Conservation (phyloP, 2,329 filamentous ascomycete genomes). For the Ophiosphaerella korrae region DNA sequence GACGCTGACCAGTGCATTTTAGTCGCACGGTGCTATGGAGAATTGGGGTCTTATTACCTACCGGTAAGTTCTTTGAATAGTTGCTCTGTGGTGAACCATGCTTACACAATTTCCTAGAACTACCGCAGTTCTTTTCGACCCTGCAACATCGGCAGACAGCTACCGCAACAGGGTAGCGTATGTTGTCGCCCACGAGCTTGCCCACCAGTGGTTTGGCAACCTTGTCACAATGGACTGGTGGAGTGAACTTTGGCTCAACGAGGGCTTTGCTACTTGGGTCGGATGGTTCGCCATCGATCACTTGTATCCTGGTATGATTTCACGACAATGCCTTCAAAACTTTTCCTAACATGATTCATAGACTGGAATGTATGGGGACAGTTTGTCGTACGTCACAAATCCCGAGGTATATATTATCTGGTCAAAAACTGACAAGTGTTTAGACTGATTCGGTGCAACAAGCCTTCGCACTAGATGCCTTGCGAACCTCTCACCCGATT, state of each 20-base stretch:
- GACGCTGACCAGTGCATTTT: conserved; percentile 50
- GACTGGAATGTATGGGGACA: conserved; percentile 98
- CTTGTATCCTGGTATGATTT: conserved; percentile 72
- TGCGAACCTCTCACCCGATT: conserved; percentile 92
- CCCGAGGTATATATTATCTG: conserved; percentile 56
- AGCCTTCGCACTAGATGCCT: conserved; percentile 86
- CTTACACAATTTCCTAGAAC: conserved; percentile 54
- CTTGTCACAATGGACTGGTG: conserved; percentile 97
- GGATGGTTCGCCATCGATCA: conserved; percentile 92
- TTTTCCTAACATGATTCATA: conserved; percentile 31
- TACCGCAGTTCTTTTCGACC: conserved; percentile 94
- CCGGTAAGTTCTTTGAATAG: conserved; percentile 51
- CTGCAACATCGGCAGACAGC: conserved; percentile 83
- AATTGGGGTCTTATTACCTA: conserved; percentile 99
- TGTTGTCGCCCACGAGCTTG: conserved; percentile 96
- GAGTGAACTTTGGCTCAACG: conserved; percentile 88
- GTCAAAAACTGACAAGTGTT: conserved; percentile 46
- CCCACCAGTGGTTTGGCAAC: conserved; percentile 96
- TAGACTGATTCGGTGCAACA: conserved; percentile 88
- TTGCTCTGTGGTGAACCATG: neutral
- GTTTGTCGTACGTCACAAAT: conserved; percentile 73
- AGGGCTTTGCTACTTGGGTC: conserved; percentile 98
- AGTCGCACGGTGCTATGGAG: conserved; percentile 87
- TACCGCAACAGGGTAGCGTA: conserved; percentile 96
- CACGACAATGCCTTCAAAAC: neutral